Evolutionary conservation across 1,284 basidiomycete species (phyloP), one percentile per base, ranked within the genome.

Genomic region (Thelephora terrestris): DNA sequence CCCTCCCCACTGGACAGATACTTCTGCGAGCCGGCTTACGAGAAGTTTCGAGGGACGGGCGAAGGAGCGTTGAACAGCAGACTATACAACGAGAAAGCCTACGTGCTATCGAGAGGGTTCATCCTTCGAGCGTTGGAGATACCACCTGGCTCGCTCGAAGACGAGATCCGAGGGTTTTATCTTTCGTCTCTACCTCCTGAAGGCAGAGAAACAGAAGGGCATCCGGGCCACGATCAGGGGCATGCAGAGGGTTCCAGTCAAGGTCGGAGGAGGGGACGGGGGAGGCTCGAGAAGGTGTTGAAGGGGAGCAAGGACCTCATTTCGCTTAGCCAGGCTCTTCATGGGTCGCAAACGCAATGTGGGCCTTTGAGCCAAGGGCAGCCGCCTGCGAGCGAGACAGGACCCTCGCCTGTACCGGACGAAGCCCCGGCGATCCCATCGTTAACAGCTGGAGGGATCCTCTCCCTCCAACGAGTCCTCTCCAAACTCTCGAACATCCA

Each of bases 11-110:
- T 47, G 53, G 21, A 6, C 48, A 90, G 85, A 49, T 90, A 88
- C 81, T 93, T 89, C 61, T 93, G 90, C 58, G 91, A 93, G 59
- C 92, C 92, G 21, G 89, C 89, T 0, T 93, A 84, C 57, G 91
- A 94, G 61, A 95, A 92, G 62, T 71, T 93, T 35, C 74, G 89
- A 53, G 89, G 88, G 1, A 95, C 92, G 1, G 81, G 85, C 53
- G 93, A 95, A 61, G 91, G 89, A 18, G 85, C 75, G 44, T 78
- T 93, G 51, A 95, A 93, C 61, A 87, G 86, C 59, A 85, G 87
- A 43, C 62, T 91, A 7, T 93, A 93, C 66, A 91, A 74, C 62
- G 93, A 96, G 65, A 94, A 93, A 65, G 91, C 91, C 2, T 96
- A 89, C 59, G 88, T 95, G 37, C 74, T 95, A 25, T 91, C 92